phyloP scores from a whole-genome alignment of 208 protist genomes.

The Trypanosoma caninum region DNA sequence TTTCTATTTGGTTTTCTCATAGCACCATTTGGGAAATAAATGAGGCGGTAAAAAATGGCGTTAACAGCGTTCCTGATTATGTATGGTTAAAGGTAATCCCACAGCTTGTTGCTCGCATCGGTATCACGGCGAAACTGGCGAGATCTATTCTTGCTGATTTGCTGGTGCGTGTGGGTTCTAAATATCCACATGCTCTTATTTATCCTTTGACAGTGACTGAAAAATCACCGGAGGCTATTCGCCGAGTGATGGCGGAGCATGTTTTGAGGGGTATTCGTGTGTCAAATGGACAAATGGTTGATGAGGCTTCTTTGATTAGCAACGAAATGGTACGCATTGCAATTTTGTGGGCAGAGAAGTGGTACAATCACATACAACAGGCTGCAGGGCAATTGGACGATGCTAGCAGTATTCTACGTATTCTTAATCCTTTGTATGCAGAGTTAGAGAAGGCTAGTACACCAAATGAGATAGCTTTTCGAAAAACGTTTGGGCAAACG shows the following conservation, averaged over 20 bases:
- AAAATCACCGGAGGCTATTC: constrained; percentile 76
- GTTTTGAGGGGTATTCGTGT: constrained; percentile 78
- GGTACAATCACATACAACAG: constrained; percentile 95
- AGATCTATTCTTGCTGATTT: constrained; percentile 93
- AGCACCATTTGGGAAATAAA: constrained; percentile 67
- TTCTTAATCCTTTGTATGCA: constrained; percentile 95
- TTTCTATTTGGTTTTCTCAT: constrained; percentile 98
- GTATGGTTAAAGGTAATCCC: constrained; percentile 99
- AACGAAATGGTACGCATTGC: constrained; percentile 98
- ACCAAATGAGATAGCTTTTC: constrained; percentile 95
- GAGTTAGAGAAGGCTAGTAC: constrained; percentile 91
- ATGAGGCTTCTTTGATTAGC: constrained; percentile 96
- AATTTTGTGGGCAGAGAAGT: constrained; percentile 96
- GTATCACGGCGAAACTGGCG: constrained; percentile 87
- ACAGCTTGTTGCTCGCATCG: constrained; percentile 98
- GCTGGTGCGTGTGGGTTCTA: constrained; percentile 92
- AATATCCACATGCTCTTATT: constrained; percentile 98
- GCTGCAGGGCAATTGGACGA: constrained; percentile 95
- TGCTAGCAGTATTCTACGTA: constrained; percentile 86
- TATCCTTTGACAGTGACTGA: constrained; percentile 99
- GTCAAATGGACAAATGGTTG: constrained; percentile 71
- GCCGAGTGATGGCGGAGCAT: constrained; percentile 73
- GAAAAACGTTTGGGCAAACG: constrained; percentile 65
- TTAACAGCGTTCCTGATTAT: constrained; percentile 92
- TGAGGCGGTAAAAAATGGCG: constrained; percentile 86